Conservation (phyloP, 2,329 filamentous ascomycete genomes). For the Sporothrix pseudoabietina region DNA sequence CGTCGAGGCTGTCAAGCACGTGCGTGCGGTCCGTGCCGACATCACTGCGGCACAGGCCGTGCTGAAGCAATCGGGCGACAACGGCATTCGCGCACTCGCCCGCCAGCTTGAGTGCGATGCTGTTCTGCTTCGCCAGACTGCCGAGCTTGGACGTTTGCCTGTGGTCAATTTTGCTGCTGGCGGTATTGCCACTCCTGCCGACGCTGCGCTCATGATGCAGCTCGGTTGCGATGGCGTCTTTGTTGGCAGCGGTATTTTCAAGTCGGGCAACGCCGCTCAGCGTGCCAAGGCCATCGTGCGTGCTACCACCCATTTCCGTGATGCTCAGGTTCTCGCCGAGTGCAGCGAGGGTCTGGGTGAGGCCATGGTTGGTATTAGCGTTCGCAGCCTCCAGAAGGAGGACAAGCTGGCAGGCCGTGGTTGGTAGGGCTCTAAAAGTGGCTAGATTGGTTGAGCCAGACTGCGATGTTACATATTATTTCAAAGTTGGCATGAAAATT, state of each 20-base stretch:
- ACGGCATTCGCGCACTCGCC: conserved; percentile 68
- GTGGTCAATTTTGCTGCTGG: conserved; percentile 98
- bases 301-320: conserved; percentile 86
- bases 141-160: conserved; percentile 81
- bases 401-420: conserved; percentile 23
- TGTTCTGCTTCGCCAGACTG: conserved; percentile 80
- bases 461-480: background rate
- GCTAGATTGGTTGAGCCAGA: background rate
- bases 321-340: conserved; percentile 82
- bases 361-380: conserved; percentile 95
- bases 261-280: conserved; percentile 87
- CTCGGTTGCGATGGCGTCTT: conserved; percentile 97
- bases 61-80: conserved; percentile 57
- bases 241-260: conserved; percentile 96
- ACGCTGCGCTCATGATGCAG: conserved; percentile 98
- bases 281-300: conserved; percentile 92
- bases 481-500: background rate
- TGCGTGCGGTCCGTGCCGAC: conserved; percentile 83
- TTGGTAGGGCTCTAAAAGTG: conserved; percentile 1
- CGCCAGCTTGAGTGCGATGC: conserved; percentile 70
- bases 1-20: conserved; percentile 93
- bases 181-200: conserved; percentile 98
- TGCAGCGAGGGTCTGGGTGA: conserved; percentile 89
- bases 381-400: conserved; percentile 20
- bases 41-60: conserved; percentile 80